These are phyloP conservation scores for Hanseniaspora lachancei DNA, from an alignment of 805 yeast genomes.

Conservation along the genomic window DNA sequence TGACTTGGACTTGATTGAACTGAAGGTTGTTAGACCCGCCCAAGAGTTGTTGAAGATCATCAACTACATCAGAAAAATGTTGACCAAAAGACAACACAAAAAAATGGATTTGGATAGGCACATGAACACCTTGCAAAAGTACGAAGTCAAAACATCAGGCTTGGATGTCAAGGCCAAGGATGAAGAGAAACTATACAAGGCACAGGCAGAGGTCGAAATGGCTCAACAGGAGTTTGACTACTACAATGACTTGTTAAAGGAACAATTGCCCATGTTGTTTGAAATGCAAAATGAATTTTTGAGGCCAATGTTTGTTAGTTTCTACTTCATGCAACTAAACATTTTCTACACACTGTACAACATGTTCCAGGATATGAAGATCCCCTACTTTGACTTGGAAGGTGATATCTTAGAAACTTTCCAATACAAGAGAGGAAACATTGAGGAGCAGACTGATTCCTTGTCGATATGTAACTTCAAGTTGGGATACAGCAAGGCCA, in stretches of 20 bases:
- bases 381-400: slow-evolving; percentile 82
- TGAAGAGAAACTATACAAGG: slow-evolving; percentile 78
- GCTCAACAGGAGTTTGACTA: slow-evolving; percentile 95
- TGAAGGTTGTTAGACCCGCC: slow-evolving; percentile 81
- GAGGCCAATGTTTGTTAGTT: slow-evolving; percentile 82
- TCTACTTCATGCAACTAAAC: slow-evolving; percentile 95
- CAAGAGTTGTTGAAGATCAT: slow-evolving; percentile 78
- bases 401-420: slow-evolving; percentile 77
- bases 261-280: slow-evolving; percentile 78
- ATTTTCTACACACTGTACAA: slow-evolving; percentile 85
- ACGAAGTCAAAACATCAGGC: slow-evolving; percentile 51
- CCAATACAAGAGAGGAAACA: slow-evolving; percentile 68
- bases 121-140: slow-evolving; percentile 52
- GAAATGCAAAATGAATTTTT: slow-evolving; percentile 83
- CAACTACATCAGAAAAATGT: slow-evolving; percentile 77
- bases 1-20: slow-evolving; percentile 81
- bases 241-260: slow-evolving; percentile 86
- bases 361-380: slow-evolving; percentile 90
- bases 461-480: slow-evolving; percentile 85
- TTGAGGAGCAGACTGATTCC: slow-evolving; percentile 79
- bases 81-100: slow-evolving; percentile 89
- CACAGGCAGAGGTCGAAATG: slow-evolving; percentile 76
- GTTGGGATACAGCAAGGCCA: slow-evolving; percentile 73
- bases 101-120: slow-evolving; percentile 87
- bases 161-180: slow-evolving; percentile 68